These are phyloP conservation scores for Leccinum variicolor DNA, from an alignment of 768 basidiomycete species.

Conservation along the genomic window DNA sequence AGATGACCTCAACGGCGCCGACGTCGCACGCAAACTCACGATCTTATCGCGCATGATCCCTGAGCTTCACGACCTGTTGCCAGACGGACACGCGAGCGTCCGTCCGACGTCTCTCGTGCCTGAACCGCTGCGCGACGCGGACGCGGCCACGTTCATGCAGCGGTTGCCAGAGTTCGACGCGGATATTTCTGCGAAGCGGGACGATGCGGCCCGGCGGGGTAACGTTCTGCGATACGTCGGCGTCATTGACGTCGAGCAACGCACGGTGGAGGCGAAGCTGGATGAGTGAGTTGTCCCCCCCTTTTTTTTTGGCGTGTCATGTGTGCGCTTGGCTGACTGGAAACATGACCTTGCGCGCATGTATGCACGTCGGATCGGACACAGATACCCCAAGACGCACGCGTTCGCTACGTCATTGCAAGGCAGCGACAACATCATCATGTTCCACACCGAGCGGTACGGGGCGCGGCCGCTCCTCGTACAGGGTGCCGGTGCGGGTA, in stretches of 20 bases:
- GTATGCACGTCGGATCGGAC: background rate
- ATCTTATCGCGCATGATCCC: conserved; percentile 85
- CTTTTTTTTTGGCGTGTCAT: background rate
- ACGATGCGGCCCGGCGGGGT: conserved; percentile 73
- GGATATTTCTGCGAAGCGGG: conserved; percentile 72
- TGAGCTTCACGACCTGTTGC: conserved; percentile 46
- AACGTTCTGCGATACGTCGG: conserved; percentile 92
- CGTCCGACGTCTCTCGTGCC: conserved; percentile 86
- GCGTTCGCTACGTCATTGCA: conserved; percentile 95
- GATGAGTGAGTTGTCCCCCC: conserved; percentile 61
- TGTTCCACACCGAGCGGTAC: conserved; percentile 95
- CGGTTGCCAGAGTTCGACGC: conserved; percentile 80
- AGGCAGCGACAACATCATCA: conserved; percentile 96
- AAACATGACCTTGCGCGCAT: background rate
- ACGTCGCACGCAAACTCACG: conserved; percentile 95
- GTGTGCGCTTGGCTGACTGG: background rate
- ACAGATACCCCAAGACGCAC: conserved; percentile 83
- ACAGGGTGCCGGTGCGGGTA: conserved; percentile 97
- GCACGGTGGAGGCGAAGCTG: conserved; percentile 78
- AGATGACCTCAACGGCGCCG: conserved; percentile 94
- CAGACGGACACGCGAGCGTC: conserved; percentile 79
- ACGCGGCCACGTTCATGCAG: conserved; percentile 80
- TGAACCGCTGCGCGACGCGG: conserved; percentile 59
- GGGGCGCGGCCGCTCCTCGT: conserved; percentile 85
- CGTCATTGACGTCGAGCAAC: conserved; percentile 74